Conservation (phyloP, 148 eudicot species). For the Euryodendron excelsum region DNA sequence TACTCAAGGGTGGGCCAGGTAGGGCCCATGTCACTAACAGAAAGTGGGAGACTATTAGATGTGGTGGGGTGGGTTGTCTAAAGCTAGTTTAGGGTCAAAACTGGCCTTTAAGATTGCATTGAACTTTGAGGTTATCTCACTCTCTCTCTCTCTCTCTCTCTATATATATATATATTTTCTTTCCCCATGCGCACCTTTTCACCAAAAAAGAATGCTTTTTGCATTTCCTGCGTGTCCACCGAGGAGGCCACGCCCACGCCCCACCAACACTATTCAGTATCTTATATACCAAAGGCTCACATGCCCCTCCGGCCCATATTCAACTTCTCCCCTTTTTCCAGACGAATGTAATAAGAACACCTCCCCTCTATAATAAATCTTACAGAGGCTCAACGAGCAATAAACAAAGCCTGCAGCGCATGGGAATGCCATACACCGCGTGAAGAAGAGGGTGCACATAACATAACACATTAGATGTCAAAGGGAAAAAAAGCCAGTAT, state of each 20-base stretch:
- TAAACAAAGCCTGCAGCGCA: background rate
- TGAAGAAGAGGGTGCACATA: too few relatives aligned
- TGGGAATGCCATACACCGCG: background rate
- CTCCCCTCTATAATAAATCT: too few relatives aligned
- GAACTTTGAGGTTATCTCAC: background rate
- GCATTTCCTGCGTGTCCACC: background rate
- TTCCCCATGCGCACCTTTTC: conserved; percentile 9
- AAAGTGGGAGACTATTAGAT: too few relatives aligned
- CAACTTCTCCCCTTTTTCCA: background rate
- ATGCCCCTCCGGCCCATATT: background rate
- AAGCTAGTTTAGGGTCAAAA: conserved; percentile 1
- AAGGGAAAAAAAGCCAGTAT: background rate
- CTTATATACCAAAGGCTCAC: background rate
- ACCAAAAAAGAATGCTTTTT: background rate
- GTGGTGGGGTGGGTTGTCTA: background rate
- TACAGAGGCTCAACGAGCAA: too few relatives aligned
- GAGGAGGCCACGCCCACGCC: background rate
- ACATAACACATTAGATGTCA: background rate
- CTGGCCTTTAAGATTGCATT: background rate
- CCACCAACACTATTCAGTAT: background rate
- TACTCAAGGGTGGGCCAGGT: too few relatives aligned
- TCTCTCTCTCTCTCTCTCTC: background rate
- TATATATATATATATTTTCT: too few relatives aligned
- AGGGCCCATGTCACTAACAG: too few relatives aligned
- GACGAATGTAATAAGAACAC: too few relatives aligned